A percentile compares a stretch with the other conserved stretches of the same genome.
Evolutionary conservation across 1,139 yeast genomes (phyloP).

Genomic region (Geotrichum phurueaensis): DNA sequence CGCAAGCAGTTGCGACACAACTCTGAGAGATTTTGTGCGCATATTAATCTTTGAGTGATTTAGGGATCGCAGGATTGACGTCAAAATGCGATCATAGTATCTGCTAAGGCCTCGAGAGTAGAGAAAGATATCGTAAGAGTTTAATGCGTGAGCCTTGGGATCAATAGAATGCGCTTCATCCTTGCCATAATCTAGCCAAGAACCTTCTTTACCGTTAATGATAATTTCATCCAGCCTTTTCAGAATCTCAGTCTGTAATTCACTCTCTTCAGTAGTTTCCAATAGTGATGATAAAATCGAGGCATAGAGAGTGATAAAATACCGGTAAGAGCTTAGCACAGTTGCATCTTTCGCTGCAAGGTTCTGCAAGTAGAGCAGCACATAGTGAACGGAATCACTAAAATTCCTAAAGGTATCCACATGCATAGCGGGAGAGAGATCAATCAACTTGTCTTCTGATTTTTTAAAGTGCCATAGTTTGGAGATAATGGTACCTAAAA

Average conservation of each 20-base stretch:
- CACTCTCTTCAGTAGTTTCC: slow-evolving; percentile 11
- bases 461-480: slow-evolving; percentile 32
- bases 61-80: slow-evolving; percentile 44
- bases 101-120: slow-evolving; percentile 34
- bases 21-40: slow-evolving; percentile 59
- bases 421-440: slow-evolving; percentile 14
- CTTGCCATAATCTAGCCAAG: slow-evolving; percentile 16
- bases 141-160: slow-evolving; percentile 5
- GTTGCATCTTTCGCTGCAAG: slow-evolving; percentile 17
- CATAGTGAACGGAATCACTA: slow-evolving; percentile 7
- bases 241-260: slow-evolving; percentile 4
- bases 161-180: slow-evolving; percentile 1
- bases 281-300: slow-evolving; percentile 16
- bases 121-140: slow-evolving; percentile 18
- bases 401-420: slow-evolving; percentile 14
- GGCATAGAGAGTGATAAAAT: slow-evolving; percentile 17
- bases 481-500: slow-evolving; percentile 52
- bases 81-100: slow-evolving; percentile 50
- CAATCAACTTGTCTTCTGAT: slow-evolving; percentile 14
- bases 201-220: slow-evolving; percentile 19
- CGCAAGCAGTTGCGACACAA: slow-evolving; percentile 47
- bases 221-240: slow-evolving; percentile 8
- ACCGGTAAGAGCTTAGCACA: slow-evolving; percentile 19
- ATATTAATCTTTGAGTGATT: slow-evolving; percentile 53
- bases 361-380: slow-evolving; percentile 22